Conservation (phyloP, 768 basidiomycete species). For the Stropharia rugosoannulata region DNA sequence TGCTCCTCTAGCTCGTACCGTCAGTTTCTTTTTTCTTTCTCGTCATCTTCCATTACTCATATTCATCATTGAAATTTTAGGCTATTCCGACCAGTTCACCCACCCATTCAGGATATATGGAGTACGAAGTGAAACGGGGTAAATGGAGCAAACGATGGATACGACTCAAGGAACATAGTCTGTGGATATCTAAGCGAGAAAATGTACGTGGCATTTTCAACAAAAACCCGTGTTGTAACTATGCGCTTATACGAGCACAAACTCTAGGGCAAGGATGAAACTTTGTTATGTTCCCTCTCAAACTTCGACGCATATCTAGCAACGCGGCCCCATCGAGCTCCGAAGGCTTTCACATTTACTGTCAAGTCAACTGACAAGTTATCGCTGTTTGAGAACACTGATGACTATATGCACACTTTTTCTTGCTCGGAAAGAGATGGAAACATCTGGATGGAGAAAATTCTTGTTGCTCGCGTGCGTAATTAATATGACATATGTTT, state of each 20-base stretch:
- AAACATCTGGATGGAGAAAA: conserved; percentile 73
- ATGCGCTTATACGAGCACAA: background rate
- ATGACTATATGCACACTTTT: conserved; percentile 88
- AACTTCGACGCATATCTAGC: conserved; percentile 88
- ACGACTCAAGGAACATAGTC: conserved; percentile 78
- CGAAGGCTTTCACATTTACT: conserved; percentile 83
- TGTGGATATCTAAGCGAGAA: conserved; percentile 90
- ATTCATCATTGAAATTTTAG: conserved; percentile 18
- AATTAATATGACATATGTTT: background rate
- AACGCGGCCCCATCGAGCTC: conserved; percentile 75
- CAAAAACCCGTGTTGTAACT: conserved; percentile 6
- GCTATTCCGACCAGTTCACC: conserved; percentile 46
- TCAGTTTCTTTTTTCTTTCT: conserved; percentile 30
- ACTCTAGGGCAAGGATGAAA: conserved; percentile 78
- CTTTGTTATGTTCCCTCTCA: conserved; percentile 78
- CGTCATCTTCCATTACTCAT: conserved; percentile 2
- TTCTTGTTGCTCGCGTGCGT: conserved; percentile 81
- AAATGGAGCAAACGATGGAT: conserved; percentile 97
- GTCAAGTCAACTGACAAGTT: conserved; percentile 88
- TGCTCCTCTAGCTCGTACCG: conserved; percentile 54
- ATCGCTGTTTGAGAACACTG: conserved; percentile 81
- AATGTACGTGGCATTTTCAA: conserved; percentile 48
- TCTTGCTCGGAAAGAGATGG: conserved; percentile 75
- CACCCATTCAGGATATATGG: conserved; percentile 62
- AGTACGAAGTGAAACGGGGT: conserved; percentile 88